Conservation (phyloP, 2,329 filamentous ascomycete species). For the Alternaria postmessia region DNA sequence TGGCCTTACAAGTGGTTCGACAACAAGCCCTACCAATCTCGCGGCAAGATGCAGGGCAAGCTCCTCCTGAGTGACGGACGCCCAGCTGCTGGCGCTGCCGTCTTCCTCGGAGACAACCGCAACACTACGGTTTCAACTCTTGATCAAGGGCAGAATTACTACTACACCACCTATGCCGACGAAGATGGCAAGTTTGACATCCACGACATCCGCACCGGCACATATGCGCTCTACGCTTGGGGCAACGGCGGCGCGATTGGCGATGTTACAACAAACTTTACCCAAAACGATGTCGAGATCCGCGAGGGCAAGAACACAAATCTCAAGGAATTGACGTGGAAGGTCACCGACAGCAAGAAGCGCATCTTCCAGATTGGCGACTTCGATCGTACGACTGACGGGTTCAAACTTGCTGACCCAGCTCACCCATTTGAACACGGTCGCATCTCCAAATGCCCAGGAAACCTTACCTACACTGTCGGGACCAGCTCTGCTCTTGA, state of each 20-base stretch:
- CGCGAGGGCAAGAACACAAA: conserved; percentile 45
- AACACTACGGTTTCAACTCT: conserved; percentile 56
- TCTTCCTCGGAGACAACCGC: conserved; percentile 61
- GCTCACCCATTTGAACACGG: conserved; percentile 55
- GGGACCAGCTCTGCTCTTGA: conserved; percentile 49
- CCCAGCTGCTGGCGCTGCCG: conserved; percentile 57
- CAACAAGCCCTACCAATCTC: conserved; percentile 58
- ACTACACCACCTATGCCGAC: conserved; percentile 60
- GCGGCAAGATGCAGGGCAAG: conserved; percentile 56
- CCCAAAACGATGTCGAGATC: conserved; percentile 54
- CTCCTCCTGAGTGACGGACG: conserved; percentile 59
- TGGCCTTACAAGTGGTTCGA: conserved; percentile 63
- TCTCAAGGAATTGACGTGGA: conserved; percentile 55
- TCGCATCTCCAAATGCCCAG: conserved; percentile 55
- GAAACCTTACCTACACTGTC: conserved; percentile 56
- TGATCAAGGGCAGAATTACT: conserved; percentile 59
- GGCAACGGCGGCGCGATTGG: conserved; percentile 56
- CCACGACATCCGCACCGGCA: conserved; percentile 54
- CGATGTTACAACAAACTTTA: conserved; percentile 57
- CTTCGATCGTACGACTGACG: conserved; percentile 57
- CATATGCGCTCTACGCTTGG: conserved; percentile 61
- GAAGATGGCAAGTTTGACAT: conserved; percentile 55
- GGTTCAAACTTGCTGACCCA: conserved; percentile 55
- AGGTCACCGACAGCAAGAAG: conserved; percentile 45
- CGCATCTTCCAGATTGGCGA: conserved; percentile 60